Evolutionary conservation across 352 stramenopile genomes (phyloP).

Genomic region (Phytophthora sp.): DNA sequence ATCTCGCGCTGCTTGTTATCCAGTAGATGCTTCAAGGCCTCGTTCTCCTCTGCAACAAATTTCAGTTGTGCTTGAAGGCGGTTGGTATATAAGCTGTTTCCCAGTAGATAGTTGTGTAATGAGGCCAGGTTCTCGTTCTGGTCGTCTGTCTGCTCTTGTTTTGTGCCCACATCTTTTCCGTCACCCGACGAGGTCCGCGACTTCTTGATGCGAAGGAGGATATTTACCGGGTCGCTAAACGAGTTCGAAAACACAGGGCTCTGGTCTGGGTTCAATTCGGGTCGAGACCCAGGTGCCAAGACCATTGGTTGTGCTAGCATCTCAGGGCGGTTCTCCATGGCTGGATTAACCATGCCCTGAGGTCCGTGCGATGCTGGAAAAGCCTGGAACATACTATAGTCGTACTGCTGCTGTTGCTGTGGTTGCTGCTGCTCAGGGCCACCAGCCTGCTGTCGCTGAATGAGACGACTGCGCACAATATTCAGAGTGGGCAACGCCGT

Average conservation of each 20-base stretch:
- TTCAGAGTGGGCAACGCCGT: conserved; percentile 57
- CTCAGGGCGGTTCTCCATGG: conserved; percentile 34
- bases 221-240: conserved; percentile 79
- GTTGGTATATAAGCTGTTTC: conserved; percentile 75
- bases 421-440: conserved; percentile 28
- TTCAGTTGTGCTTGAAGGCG: conserved; percentile 78
- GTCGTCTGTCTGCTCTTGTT: conserved; percentile 41
- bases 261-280: conserved; percentile 23
- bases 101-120: conserved; percentile 74
- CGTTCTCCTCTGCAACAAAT: conserved; percentile 68
- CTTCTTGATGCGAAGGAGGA: conserved; percentile 79
- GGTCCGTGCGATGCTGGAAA: conserved; percentile 21
- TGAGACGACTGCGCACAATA: conserved; percentile 70
- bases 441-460: conserved; percentile 49
- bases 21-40: conserved; percentile 53
- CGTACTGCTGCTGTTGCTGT: conserved; percentile 21
- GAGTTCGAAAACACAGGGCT: conserved; percentile 55
- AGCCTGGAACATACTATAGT: conserved; percentile 34
- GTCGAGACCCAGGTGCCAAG: conserved; percentile 23
- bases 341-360: conserved; percentile 8
- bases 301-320: conserved; percentile 21
- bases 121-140: conserved; percentile 61
- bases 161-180: conserved; percentile 34
- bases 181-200: conserved; percentile 46
- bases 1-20: conserved; percentile 64